phyloP scores from a whole-genome alignment of 1,284 basidiomycete species.

The Mycena citricolor region DNA sequence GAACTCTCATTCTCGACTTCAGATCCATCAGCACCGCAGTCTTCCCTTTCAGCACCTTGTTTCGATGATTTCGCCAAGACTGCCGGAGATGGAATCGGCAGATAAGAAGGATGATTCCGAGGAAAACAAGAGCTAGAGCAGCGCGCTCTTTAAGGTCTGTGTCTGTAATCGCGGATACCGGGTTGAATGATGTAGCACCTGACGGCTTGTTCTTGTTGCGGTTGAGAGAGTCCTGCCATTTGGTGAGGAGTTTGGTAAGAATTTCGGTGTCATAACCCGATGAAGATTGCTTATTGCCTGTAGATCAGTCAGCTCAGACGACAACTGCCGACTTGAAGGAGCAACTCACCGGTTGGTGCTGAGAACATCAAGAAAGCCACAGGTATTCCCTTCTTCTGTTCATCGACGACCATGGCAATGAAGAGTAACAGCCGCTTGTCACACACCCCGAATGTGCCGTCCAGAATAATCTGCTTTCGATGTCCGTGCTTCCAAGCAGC shows the following conservation, averaged over 20 bases:
- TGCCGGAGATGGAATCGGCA: slow-evolving; percentile 28
- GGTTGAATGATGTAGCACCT: too few species aligned
- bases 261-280: slow-evolving; percentile 16
- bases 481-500: slow-evolving; percentile 14
- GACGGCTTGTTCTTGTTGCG: too few species aligned
- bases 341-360: slow-evolving; percentile 4
- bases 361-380: slow-evolving; percentile 18
- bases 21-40: slow-evolving; percentile 2
- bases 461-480: slow-evolving; percentile 5
- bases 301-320: too few species aligned
- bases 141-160: slow-evolving; percentile 28
- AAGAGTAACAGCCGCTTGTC: slow-evolving; percentile 13
- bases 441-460: slow-evolving; percentile 16
- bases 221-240: slow-evolving; percentile 7
- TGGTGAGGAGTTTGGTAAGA: slow-evolving; percentile 9
- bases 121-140: slow-evolving; percentile 14
- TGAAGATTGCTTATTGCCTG: slow-evolving; percentile 12
- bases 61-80: slow-evolving; percentile 27
- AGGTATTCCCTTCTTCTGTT: slow-evolving; percentile 14
- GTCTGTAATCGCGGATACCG: slow-evolving; percentile 26
- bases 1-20: background rate
- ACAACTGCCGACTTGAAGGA: too few species aligned
- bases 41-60: slow-evolving; percentile 18
- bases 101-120: slow-evolving; percentile 22
- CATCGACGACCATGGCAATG: slow-evolving; percentile 17